Base-by-base conservation (phyloP, 2,329 filamentous ascomycete genomes). In the Penicillium hordei region DNA sequence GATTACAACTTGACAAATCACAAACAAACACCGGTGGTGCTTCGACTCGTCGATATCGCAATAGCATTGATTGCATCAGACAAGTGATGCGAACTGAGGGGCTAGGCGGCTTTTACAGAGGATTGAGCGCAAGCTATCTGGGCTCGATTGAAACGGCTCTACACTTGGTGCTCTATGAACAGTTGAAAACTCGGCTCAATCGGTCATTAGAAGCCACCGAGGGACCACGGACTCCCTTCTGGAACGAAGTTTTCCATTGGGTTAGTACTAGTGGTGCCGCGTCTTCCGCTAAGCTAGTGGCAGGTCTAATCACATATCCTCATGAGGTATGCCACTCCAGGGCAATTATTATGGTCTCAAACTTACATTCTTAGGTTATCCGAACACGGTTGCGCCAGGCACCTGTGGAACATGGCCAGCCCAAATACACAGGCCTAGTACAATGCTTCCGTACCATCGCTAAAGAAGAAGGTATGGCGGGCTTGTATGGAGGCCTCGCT, bases 1-100 rank as follows among this genome's bases (percentile, higher is more conserved):
- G 51, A 89, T 91, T 76, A 65, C 83, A 78, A 62, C 73, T 79
- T 63, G 81, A 60, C 67, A 75, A 65, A 46, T 65, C 70, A 33
- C 66, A 69, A 59, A 67, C 61, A 59, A 68, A 59, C 34, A 66
- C 58, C 19, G 69, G 60, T 38, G 67, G 53, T 64, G 4, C 25
- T 40, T 48, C 52, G 5, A 48, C 31, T 19, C 75, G 55, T 66
- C 78, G 49, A 78, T 79, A 65, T 74, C 78, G 55, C 50, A 71
- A 73, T 91, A 44, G 93, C 91, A 57, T 96, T 89, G 3, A 91
- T 87, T 50, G 70, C 29, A 53, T 68, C 31, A 84, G 81, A 48
- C 86, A 91, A 17, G 96, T 97, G 60, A 89, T 91, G 85, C 82
- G 79, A 52, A 86, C 96, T 67, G 93, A 97, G 75, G 93, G 93